Percentiles rank a stretch among this genome's conserved stretches.
Conservation (phyloP, 768 basidiomycete genomes). For the Dendrothele bispora region DNA sequence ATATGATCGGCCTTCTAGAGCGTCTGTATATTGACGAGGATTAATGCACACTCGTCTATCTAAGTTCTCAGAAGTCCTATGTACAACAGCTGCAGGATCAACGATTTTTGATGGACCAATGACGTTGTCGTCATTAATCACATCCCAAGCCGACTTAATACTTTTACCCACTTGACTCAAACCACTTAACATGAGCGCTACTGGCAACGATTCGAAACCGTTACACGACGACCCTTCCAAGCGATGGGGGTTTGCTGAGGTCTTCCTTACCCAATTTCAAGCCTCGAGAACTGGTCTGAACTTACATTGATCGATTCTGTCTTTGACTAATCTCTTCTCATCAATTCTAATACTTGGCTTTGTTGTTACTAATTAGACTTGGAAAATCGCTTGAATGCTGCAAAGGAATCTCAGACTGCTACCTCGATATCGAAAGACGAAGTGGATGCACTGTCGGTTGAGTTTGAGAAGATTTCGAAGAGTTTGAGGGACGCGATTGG, state of each 20-base stretch:
- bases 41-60: too few relatives aligned
- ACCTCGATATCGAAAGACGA: slow-evolving; percentile 30
- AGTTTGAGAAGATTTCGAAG: slow-evolving; percentile 61
- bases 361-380: slow-evolving; percentile 8
- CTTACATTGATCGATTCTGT: too few relatives aligned
- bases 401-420: slow-evolving; percentile 29
- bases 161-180: too few relatives aligned
- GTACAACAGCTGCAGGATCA: too few relatives aligned
- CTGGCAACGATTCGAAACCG: too few relatives aligned
- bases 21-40: too few relatives aligned
- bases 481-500: slow-evolving; percentile 62
- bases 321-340: slow-evolving; percentile 16
- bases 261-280: slow-evolving; percentile 53
- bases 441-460: slow-evolving; percentile 44
- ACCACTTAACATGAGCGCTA: too few relatives aligned
- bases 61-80: too few relatives aligned
- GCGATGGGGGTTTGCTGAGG: slow-evolving; percentile 46
- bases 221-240: not conserved
- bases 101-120: too few relatives aligned
- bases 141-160: too few relatives aligned
- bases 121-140: too few relatives aligned
- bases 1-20: too few relatives aligned
- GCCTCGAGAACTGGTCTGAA: slow-evolving; percentile 44
- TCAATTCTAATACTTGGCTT: not conserved
- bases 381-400: slow-evolving; percentile 39